phyloP scores from a whole-genome alignment of 805 yeast species.

The Cyberlindnera bimundalis region DNA sequence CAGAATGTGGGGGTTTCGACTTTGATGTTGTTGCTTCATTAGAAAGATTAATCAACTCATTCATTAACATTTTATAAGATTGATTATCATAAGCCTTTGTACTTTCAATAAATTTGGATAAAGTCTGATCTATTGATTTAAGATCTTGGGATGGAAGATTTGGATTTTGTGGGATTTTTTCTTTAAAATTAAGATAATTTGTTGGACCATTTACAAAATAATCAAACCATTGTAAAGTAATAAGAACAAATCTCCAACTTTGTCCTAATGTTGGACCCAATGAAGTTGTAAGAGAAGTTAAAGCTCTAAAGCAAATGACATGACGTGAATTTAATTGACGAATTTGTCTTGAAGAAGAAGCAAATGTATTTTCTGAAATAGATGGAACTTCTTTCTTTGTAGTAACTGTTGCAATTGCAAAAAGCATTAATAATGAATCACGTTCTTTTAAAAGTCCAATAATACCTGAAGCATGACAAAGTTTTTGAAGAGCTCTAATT shows the following conservation, averaged over 20 bases:
- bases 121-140: slow-evolving; percentile 49
- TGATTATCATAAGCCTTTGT: slow-evolving; percentile 50
- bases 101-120: slow-evolving; percentile 60
- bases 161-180: slow-evolving; percentile 41
- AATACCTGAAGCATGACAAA: slow-evolving; percentile 80
- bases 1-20: no score
- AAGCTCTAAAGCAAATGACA: slow-evolving; percentile 71
- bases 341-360: slow-evolving; percentile 35
- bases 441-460: slow-evolving; percentile 54
- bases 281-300: slow-evolving; percentile 72
- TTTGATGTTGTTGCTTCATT: slow-evolving; percentile 24
- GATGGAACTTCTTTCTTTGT: slow-evolving; percentile 33
- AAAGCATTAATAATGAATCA: slow-evolving; percentile 50
- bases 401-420: slow-evolving; percentile 43
- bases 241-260: slow-evolving; percentile 63
- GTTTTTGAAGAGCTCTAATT: slow-evolving; percentile 72
- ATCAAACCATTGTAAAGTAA: slow-evolving; percentile 76
- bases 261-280: slow-evolving; percentile 69
- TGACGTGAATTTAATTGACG: slow-evolving; percentile 62
- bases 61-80: slow-evolving; percentile 47
- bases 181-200: slow-evolving; percentile 33
- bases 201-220: slow-evolving; percentile 65
- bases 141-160: slow-evolving; percentile 44
- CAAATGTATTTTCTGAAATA: slow-evolving; percentile 50
- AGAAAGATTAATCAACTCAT: slow-evolving; percentile 45